Evolutionary conservation across 2,329 filamentous ascomycete species (phyloP), one percentile per base, ranked within the genome.

Genomic region (Aspergillus sojae): DNA sequence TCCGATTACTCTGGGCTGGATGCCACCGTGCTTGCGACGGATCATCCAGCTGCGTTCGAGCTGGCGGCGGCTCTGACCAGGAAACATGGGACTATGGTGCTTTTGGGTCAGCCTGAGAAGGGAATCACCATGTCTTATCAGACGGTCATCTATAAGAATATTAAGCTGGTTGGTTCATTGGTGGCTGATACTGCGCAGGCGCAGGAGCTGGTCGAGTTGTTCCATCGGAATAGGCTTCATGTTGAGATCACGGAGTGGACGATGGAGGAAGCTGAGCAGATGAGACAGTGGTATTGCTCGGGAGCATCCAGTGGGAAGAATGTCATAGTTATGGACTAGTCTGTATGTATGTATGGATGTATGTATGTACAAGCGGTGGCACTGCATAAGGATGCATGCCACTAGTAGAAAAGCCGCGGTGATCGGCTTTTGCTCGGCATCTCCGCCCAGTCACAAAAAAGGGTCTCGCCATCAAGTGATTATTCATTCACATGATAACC

Each of bases 31-130:
- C 84, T 83, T 55, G 71, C 89, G 0, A 81, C 81, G n/a, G 86
- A 88, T 65, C 82, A 84, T 21, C 71, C 77, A 1, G 75, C 74
- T 0, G 82, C 86, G 2, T 82, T 84, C 46, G 84, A 80, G 5
- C 72, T 82, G 26, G 82, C 80, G 0, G 86, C 83, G 58, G 85
- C 85, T 0, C 76, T 87, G 0, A 89, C 87, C 0, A 83, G 80
- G 69, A 87, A 85, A 81, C 87, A 89, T 69, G 86, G 85, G 2
- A 81, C 77, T 0, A 78, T 88, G 70, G 78, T 89, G 2, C 85
- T 89, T 71, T 82, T 89, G 55, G 86, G 85, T n/a, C 86, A 88
- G 72, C 64, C 65, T 21, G 59, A 59, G 72, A 70, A 23, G 72
- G 75, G 28, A 68, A 79, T 21, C 67, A 68, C 39, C 67, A 77